These are phyloP conservation scores for Hansenula anomala DNA, from an alignment of 1,139 yeast species.

Conservation along the genomic window DNA sequence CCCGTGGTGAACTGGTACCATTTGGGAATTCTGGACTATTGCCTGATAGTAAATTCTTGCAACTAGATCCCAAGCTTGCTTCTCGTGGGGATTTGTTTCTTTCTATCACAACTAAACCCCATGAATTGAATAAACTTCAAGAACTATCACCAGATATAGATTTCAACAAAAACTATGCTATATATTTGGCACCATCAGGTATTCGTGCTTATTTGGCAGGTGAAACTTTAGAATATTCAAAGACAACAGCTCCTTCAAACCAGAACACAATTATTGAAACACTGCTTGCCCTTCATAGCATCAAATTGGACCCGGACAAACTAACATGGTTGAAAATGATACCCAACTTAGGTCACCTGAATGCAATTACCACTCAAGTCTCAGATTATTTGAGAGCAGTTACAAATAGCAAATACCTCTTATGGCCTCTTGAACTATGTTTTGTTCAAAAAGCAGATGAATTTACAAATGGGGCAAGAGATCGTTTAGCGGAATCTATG, in stretches of 20 bases:
- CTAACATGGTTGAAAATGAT: slow-evolving; percentile 58
- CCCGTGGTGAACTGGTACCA: slow-evolving; percentile 35
- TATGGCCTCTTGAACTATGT: slow-evolving; percentile 72
- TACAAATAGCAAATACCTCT: slow-evolving; percentile 50
- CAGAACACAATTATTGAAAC: slow-evolving; percentile 42
- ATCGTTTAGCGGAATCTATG: slow-evolving; percentile 8
- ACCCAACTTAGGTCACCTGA: slow-evolving; percentile 64
- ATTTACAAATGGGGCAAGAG: slow-evolving; percentile 5
- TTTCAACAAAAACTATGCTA: slow-evolving; percentile 34
- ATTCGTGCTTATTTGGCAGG: slow-evolving; percentile 61
- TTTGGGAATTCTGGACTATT: slow-evolving; percentile 51
- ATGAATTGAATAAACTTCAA: slow-evolving; percentile 22
- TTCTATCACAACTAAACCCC: slow-evolving; percentile 27
- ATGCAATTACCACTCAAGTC: slow-evolving; percentile 62
- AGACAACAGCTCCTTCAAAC: slow-evolving; percentile 47
- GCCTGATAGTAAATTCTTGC: slow-evolving; percentile 30
- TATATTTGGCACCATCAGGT: slow-evolving; percentile 73
- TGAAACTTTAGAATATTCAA: slow-evolving; percentile 33
- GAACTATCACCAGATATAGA: slow-evolving; percentile 21
- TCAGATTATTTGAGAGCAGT: slow-evolving; percentile 49
- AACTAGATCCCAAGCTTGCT: slow-evolving; percentile 51
- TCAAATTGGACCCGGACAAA: slow-evolving; percentile 27
- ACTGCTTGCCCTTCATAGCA: slow-evolving; percentile 50
- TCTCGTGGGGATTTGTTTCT: slow-evolving; percentile 47
- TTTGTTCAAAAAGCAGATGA: slow-evolving; percentile 44